Conservation (phyloP, 495 filamentous ascomycete species). For the Melanomma pulvis-pyrius region DNA sequence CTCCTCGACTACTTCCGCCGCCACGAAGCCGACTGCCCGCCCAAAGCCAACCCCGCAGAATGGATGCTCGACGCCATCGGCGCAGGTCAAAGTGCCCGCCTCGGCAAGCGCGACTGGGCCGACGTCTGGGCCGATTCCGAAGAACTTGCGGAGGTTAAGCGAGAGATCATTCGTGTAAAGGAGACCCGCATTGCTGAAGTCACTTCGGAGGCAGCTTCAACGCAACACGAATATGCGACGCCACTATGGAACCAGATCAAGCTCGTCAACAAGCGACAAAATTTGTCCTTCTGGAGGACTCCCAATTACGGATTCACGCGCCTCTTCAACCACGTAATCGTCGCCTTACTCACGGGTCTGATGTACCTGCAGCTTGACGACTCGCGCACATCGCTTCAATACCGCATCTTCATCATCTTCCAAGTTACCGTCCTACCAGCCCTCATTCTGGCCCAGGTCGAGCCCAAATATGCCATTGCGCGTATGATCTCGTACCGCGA, state of each 20-base stretch:
- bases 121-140: constrained; percentile 75
- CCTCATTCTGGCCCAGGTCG: constrained; percentile 74
- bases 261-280: constrained; percentile 64
- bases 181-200: constrained; percentile 54
- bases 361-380: constrained; percentile 71
- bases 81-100: constrained; percentile 70
- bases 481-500: constrained; percentile 79
- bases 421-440: constrained; percentile 76
- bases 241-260: constrained; percentile 72
- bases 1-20: constrained; percentile 48
- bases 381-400: constrained; percentile 69
- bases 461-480: constrained; percentile 75
- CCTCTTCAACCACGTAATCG: constrained; percentile 73
- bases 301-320: constrained; percentile 79
- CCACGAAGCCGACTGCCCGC: constrained; percentile 58
- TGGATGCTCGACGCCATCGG: constrained; percentile 89
- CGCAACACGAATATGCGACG: constrained; percentile 72
- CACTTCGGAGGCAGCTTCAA: constrained; percentile 38
- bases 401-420: constrained; percentile 83
- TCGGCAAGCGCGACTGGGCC: constrained; percentile 77
- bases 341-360: constrained; percentile 73
- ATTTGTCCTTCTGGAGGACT: constrained; percentile 71
- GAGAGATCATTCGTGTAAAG: constrained; percentile 69
- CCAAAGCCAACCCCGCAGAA: constrained; percentile 77
- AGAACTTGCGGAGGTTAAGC: constrained; percentile 69